Evolutionary conservation across 176 grass and related monocot genomes (phyloP).

Genomic region (Stipa capillata): DNA sequence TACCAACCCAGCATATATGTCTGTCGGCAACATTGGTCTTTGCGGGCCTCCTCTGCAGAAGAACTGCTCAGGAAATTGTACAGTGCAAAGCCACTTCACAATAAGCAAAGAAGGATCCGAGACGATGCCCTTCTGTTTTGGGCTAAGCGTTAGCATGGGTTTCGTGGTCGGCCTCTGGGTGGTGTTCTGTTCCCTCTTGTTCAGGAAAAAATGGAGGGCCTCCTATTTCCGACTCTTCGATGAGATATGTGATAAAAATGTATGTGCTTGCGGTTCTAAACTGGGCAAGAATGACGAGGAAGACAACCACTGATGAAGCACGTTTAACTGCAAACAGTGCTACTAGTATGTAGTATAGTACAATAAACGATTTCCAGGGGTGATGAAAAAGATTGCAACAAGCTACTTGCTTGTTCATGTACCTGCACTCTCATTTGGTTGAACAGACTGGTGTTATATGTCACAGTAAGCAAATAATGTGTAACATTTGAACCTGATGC

Average conservation of each 20-base stretch:
- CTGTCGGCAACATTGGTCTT: slow-evolving; percentile 5
- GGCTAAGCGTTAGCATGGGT: background rate
- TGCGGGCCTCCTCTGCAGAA: slow-evolving; percentile 3
- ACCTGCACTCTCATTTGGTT: no score
- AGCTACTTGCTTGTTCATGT: background rate
- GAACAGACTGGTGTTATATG: background rate
- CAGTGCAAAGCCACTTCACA: background rate
- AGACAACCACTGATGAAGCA: background rate
- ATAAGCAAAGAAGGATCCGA: background rate
- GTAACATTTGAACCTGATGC: no score
- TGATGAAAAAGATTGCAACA: background rate
- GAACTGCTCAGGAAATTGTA: background rate
- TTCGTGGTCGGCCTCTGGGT: background rate
- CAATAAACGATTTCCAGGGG: background rate
- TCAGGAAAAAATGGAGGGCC: background rate
- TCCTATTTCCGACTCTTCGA: background rate
- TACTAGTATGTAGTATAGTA: background rate
- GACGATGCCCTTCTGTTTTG: background rate
- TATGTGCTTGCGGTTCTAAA: background rate
- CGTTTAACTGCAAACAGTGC: background rate
- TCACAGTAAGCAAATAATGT: no score
- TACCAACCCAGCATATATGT: background rate
- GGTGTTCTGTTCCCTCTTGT: background rate
- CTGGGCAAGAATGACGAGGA: background rate
- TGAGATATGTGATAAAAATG: background rate